Conservation (phyloP, 176 grass and related monocot genomes). For the Dactylis glomerata region DNA sequence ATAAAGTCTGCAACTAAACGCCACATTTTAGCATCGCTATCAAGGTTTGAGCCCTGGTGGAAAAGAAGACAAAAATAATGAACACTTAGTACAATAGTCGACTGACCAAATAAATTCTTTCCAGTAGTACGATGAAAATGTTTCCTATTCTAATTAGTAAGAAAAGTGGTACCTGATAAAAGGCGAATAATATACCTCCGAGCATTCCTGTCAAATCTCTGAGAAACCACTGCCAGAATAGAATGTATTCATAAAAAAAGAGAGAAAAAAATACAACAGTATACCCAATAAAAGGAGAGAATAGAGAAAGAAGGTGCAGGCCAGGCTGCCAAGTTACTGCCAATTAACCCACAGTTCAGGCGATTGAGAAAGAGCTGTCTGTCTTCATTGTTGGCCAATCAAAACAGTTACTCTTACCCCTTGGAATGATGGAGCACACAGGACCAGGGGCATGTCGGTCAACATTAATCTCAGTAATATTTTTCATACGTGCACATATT, state of each 20-base stretch:
- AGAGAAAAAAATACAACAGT: not conserved
- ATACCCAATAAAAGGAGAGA: not conserved
- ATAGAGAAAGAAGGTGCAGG: not conserved
- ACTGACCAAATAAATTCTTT: conserved; percentile 7
- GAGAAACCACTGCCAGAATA: conserved; percentile 84
- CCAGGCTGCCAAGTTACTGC: not conserved
- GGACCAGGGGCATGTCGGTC: not conserved
- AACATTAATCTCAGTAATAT: not conserved
- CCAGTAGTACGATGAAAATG: not conserved
- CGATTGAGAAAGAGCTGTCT: not conserved
- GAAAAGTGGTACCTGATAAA: conserved; percentile 72
- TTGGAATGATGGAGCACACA: not conserved
- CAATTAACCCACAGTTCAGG: not conserved
- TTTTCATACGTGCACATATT: conserved; percentile 1
- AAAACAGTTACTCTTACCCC: not conserved
- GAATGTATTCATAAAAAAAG: not conserved
- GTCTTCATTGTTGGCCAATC: not conserved
- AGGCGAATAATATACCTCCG: conserved; percentile 91
- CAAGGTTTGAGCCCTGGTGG: conserved; percentile 85
- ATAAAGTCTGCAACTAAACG: conserved; percentile 97
- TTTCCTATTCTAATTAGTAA: not conserved
- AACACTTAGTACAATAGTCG: not conserved
- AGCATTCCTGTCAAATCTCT: conserved; percentile 98
- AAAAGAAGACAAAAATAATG: conserved; percentile 39
- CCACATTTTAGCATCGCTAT: conserved; percentile 95